Evolutionary conservation across 345 rosid genomes (phyloP).

Genomic region (Eutrema yunnanense): DNA sequence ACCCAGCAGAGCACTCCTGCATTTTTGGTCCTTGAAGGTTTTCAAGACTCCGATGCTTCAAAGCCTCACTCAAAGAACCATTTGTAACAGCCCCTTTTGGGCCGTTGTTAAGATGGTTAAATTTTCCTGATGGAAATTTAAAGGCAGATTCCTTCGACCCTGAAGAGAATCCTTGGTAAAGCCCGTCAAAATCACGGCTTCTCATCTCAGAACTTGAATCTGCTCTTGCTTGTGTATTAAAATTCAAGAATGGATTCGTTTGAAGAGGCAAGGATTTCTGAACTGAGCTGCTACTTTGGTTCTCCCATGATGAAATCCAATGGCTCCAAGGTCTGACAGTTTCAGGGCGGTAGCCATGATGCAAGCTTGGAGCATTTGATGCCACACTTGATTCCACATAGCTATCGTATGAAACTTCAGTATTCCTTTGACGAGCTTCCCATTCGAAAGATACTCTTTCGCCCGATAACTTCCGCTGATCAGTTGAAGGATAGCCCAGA

Average conservation of each 20-base stretch:
- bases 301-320: constrained; percentile 54
- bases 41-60: constrained; percentile 29
- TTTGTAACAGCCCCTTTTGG: constrained; percentile 27
- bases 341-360: constrained; percentile 38
- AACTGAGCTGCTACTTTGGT: constrained; percentile 41
- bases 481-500: constrained; percentile 36
- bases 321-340: constrained; percentile 47
- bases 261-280: constrained; percentile 53
- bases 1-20: constrained; percentile 33
- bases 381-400: constrained; percentile 43
- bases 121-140: constrained; percentile 1
- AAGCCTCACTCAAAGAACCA: constrained; percentile 34
- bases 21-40: constrained; percentile 42
- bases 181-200: constrained; percentile 43
- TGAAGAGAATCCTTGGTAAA: constrained; percentile 46
- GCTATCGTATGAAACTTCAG: constrained; percentile 34
- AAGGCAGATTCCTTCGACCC: constrained; percentile 39
- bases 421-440: constrained; percentile 41
- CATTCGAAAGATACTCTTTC: constrained; percentile 33
- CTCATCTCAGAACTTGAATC: constrained; percentile 44
- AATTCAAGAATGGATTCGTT: constrained; percentile 40
- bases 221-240: constrained; percentile 34
- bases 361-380: constrained; percentile 38
- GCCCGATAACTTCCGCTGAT: constrained; percentile 43
- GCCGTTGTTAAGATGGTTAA: constrained; percentile 7